These are phyloP conservation scores for Helicostylum pulchrum DNA, from an alignment of 192 early-diverging fungal species.

Conservation along the genomic window DNA sequence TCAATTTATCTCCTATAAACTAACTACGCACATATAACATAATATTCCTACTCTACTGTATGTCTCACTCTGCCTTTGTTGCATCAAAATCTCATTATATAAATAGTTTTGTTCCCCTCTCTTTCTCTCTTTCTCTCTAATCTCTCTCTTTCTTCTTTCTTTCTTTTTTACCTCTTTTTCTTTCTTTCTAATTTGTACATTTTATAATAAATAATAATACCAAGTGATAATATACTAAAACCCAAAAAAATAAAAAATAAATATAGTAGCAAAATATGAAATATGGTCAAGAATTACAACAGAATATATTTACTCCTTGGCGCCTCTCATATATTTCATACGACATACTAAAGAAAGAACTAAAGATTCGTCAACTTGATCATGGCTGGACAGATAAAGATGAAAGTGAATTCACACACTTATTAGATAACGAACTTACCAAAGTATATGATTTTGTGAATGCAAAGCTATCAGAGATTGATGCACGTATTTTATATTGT, in stretches of 20 bases:
- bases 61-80: neutral
- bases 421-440: slow-evolving; percentile 83
- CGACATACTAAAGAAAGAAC: slow-evolving; percentile 76
- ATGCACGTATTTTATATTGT: slow-evolving; percentile 70
- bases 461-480: slow-evolving; percentile 73
- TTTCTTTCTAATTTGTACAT: slow-evolving; percentile 2
- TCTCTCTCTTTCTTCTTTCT: neutral
- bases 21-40: too few relatives aligned
- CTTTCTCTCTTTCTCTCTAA: slow-evolving; percentile 3
- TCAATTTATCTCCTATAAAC: slow-evolving; percentile 5
- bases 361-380: slow-evolving; percentile 64
- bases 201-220: neutral
- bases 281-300: slow-evolving; percentile 78
- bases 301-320: slow-evolving; percentile 73
- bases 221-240: neutral
- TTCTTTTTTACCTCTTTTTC: neutral
- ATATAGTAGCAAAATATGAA: too few relatives aligned
- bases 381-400: slow-evolving; percentile 63
- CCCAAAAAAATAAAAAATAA: neutral
- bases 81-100: neutral
- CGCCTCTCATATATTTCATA: slow-evolving; percentile 82
- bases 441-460: slow-evolving; percentile 78
- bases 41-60: neutral
- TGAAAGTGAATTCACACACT: slow-evolving; percentile 75
- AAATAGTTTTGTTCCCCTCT: neutral